Percentiles rank a stretch among this genome's conserved stretches.
Conservation (phyloP, 2,329 filamentous ascomycete genomes). For the Penicillium sp. region DNA sequence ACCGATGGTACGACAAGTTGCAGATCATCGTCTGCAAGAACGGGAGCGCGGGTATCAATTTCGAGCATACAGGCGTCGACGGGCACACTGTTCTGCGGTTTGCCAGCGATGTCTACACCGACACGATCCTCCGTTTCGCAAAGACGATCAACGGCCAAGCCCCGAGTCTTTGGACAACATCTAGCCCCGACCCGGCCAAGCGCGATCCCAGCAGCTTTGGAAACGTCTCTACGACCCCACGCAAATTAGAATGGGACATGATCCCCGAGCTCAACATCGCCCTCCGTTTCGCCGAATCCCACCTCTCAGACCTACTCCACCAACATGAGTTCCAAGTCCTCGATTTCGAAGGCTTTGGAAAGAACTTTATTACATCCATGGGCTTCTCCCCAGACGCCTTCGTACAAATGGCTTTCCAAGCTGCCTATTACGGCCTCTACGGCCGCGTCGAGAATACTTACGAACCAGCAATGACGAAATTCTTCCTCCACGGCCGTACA, state of each 20-base stretch:
- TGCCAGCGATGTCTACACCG: constrained; percentile 93
- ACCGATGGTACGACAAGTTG: constrained; percentile 98
- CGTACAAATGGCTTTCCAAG: constrained; percentile 98
- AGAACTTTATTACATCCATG: constrained; percentile 97
- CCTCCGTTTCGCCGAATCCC: constrained; percentile 90
- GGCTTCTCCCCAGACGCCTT: constrained; percentile 97
- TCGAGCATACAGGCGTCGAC: constrained; percentile 97
- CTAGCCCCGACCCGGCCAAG: constrained; percentile 88
- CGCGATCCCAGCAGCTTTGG: constrained; percentile 88
- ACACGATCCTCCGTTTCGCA: constrained; percentile 94
- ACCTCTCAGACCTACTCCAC: constrained; percentile 88
- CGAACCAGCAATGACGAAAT: constrained; percentile 97
- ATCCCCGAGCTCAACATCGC: constrained; percentile 85
- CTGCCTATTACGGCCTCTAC: constrained; percentile 95
- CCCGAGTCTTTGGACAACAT: constrained; percentile 86
- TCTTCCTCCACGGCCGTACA: constrained; percentile 87
- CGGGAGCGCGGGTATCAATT: constrained; percentile 97
- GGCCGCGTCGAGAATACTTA: constrained; percentile 93
- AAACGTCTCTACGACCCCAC: constrained; percentile 87
- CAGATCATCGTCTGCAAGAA: constrained; percentile 99
- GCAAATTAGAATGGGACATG: constrained; percentile 98
- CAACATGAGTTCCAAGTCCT: constrained; percentile 95
- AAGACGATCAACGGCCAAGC: constrained; percentile 93
- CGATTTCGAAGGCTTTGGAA: constrained; percentile 85
- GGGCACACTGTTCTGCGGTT: constrained; percentile 96